phyloP scores from a whole-genome alignment of 2,329 filamentous ascomycete genomes.

The Penicillium aurantiogriseum region DNA sequence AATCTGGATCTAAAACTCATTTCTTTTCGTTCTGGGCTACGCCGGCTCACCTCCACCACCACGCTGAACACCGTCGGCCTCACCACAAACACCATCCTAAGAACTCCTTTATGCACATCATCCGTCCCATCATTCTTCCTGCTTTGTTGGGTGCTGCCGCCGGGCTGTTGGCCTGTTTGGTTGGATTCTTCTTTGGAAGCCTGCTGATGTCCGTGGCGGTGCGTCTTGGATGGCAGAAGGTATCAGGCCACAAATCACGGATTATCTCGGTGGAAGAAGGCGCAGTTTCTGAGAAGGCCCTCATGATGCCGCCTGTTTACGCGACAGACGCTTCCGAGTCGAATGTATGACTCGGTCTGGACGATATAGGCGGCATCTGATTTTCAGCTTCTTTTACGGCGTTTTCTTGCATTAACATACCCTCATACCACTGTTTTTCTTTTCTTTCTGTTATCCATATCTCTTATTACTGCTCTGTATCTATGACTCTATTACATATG shows the following conservation, averaged over 20 bases:
- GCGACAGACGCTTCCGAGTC: constrained; percentile 3
- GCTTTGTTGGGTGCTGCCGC: constrained; percentile 38
- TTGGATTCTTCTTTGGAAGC: constrained; percentile 40
- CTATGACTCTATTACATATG: neutral
- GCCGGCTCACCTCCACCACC: constrained; percentile 18
- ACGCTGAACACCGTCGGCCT: constrained; percentile 20
- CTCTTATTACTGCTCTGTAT: neutral
- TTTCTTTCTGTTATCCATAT: neutral
- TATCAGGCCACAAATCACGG: neutral
- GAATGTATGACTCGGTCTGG: neutral
- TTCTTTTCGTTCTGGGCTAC: constrained; percentile 20
- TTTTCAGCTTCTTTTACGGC: neutral
- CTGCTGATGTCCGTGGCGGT: constrained; percentile 16
- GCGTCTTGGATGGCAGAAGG: constrained; percentile 7
- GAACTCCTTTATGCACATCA: constrained; percentile 26
- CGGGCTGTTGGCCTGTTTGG: constrained; percentile 37
- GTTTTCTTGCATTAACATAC: neutral
- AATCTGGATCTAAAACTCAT: constrained; percentile 12
- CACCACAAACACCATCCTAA: constrained; percentile 15
- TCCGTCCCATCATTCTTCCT: constrained; percentile 41
- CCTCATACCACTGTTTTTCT: neutral
- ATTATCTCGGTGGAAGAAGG: constrained; percentile 13
- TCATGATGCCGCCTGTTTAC: constrained; percentile 13
- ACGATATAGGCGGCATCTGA: constrained; percentile 1
- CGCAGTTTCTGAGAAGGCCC: constrained; percentile 17